Conservation (phyloP, 257 asterid genomes). For the Solanum chmielewskii region DNA sequence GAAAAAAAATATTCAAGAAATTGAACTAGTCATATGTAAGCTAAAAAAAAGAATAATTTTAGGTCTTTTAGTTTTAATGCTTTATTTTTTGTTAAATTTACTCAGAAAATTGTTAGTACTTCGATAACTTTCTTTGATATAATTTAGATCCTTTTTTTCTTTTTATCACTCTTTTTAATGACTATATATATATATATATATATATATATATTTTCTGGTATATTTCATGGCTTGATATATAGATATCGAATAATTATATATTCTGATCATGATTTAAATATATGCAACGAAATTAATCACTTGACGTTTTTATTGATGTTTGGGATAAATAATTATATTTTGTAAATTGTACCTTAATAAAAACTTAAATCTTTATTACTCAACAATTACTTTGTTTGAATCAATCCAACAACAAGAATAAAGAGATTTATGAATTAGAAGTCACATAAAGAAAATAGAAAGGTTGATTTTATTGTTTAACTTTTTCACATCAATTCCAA, state of each 20-base stretch:
- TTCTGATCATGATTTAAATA: too few species aligned
- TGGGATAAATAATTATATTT: not conserved
- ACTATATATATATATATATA: not conserved
- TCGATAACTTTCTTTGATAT: not conserved
- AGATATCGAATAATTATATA: too few species aligned
- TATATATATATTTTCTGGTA: not conserved
- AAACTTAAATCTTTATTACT: not conserved
- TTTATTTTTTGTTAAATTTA: not conserved
- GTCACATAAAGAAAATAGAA: not conserved
- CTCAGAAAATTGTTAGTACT: not conserved
- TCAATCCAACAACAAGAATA: not conserved
- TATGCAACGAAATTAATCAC: not conserved
- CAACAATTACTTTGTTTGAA: not conserved
- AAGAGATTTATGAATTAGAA: not conserved
- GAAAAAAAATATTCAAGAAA: not conserved
- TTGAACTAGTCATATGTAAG: not conserved
- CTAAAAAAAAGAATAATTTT: not conserved
- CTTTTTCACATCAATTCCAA: not conserved
- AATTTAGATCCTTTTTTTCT: not conserved
- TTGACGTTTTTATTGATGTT: not conserved
- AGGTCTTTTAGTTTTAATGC: not conserved
- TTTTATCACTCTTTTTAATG: not conserved
- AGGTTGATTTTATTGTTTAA: not conserved
- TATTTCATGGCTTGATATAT: not conserved
- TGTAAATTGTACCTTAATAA: not conserved